Conservation (phyloP, 495 filamentous ascomycete species). For the Aspergillus wentii region DNA sequence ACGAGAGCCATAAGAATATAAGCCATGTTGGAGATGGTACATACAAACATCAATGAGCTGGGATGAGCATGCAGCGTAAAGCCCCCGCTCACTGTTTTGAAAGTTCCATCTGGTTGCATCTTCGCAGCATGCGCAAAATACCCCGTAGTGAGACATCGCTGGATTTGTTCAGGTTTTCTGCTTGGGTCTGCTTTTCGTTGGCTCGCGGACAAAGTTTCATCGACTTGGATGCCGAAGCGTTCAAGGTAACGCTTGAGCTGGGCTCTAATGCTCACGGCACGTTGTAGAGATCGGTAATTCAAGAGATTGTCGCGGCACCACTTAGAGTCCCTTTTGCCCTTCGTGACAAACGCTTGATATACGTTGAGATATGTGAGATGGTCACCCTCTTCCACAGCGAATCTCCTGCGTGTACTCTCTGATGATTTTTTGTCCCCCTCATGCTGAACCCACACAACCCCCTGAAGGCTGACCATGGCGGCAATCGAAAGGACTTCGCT, state of each 20-base stretch:
- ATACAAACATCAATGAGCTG: constrained; percentile 85
- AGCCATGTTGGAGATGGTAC: constrained; percentile 22
- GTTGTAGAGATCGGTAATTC: constrained; percentile 76
- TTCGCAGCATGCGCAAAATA: constrained; percentile 94
- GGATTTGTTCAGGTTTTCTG: constrained; percentile 65
- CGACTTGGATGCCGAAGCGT: constrained; percentile 69
- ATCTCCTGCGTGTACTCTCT: constrained; percentile 72
- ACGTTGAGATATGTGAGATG: constrained; percentile 93
- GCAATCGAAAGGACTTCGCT: constrained; percentile 88
- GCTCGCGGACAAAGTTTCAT: constrained; percentile 47
- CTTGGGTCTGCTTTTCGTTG: constrained; percentile 24
- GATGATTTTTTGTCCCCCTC: constrained; percentile 67
- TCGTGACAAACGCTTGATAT: constrained; percentile 84
- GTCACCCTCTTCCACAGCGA: constrained; percentile 91
- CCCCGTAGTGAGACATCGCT: constrained; percentile 81
- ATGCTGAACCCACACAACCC: constrained; percentile 75
- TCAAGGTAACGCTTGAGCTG: constrained; percentile 87
- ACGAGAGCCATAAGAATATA: too few species aligned
- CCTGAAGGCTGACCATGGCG: constrained; percentile 87
- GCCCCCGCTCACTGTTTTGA: constrained; percentile 72
- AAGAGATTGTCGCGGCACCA: constrained; percentile 86
- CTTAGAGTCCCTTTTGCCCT: constrained; percentile 74
- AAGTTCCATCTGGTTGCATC: constrained; percentile 93
- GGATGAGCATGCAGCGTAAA: constrained; percentile 81
- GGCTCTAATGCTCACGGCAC: constrained; percentile 79